phyloP scores from a whole-genome alignment of 2,329 filamentous ascomycete species.

The Trichoderma breve region DNA sequence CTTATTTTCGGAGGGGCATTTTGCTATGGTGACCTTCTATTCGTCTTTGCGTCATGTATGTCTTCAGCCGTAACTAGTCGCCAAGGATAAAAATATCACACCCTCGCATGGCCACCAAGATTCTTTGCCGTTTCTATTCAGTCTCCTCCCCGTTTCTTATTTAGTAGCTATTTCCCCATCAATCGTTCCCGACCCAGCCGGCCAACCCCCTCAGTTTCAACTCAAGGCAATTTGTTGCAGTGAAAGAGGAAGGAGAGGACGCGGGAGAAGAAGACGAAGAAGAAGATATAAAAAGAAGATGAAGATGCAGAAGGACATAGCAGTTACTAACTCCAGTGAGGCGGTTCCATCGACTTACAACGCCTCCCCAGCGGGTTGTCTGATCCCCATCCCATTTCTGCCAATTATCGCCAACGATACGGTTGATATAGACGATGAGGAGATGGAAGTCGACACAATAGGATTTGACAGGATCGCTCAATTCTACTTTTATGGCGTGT shows the following conservation, averaged over 20 bases:
- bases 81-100: neutral
- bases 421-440: neutral
- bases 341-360: neutral
- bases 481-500: neutral
- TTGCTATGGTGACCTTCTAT: neutral
- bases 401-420: neutral
- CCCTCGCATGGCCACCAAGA: neutral
- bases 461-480: constrained; percentile 2
- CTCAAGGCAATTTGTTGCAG: neutral
- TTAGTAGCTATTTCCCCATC: neutral
- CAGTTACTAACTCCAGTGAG: neutral
- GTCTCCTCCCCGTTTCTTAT: neutral
- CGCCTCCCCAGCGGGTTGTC: neutral
- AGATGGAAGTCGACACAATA: neutral
- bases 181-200: neutral
- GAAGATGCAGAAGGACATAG: neutral
- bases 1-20: neutral
- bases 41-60: neutral
- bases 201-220: neutral
- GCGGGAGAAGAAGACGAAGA: neutral
- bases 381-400: neutral
- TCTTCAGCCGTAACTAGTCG: neutral
- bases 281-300: neutral
- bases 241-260: neutral
- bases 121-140: neutral